These are phyloP conservation scores for Curvularia verruculosa DNA, from an alignment of 2,329 filamentous ascomycete species.

Conservation along the genomic window DNA sequence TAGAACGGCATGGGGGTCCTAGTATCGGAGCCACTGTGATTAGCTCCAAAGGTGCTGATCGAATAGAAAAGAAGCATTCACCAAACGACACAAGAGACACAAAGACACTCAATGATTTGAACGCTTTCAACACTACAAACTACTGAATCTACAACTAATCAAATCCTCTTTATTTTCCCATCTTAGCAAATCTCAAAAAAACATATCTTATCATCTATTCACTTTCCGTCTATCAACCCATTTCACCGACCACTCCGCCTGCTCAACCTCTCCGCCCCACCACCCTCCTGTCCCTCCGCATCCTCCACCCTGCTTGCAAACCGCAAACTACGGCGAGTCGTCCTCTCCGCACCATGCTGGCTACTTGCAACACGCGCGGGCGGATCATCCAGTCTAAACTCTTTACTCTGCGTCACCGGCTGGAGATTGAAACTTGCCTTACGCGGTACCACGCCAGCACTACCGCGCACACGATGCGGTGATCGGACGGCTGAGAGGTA, in stretches of 20 bases:
- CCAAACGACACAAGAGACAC: background rate
- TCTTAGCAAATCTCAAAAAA: background rate
- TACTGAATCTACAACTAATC: background rate
- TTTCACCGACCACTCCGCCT: background rate
- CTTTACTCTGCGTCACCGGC: constrained; percentile 23
- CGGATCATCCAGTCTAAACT: constrained; percentile 22
- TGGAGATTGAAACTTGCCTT: constrained; percentile 24
- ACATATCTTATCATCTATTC: background rate
- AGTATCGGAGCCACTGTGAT: background rate
- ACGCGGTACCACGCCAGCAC: background rate
- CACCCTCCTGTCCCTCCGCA: background rate
- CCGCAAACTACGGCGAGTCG: background rate
- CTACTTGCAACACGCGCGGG: constrained; percentile 12
- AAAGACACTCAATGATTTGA: background rate
- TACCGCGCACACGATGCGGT: background rate
- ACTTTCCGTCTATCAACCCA: background rate
- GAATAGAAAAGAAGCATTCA: background rate
- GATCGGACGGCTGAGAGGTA: constrained; percentile 6
- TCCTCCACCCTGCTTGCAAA: background rate
- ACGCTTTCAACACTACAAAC: background rate
- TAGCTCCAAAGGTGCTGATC: background rate
- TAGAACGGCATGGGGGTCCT: too few species aligned
- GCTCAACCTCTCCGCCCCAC: background rate
- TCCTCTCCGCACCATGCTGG: background rate
- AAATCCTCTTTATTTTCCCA: background rate